Conservation (phyloP, 2,329 filamentous ascomycete genomes). For the Ophiostoma fasciatum region DNA sequence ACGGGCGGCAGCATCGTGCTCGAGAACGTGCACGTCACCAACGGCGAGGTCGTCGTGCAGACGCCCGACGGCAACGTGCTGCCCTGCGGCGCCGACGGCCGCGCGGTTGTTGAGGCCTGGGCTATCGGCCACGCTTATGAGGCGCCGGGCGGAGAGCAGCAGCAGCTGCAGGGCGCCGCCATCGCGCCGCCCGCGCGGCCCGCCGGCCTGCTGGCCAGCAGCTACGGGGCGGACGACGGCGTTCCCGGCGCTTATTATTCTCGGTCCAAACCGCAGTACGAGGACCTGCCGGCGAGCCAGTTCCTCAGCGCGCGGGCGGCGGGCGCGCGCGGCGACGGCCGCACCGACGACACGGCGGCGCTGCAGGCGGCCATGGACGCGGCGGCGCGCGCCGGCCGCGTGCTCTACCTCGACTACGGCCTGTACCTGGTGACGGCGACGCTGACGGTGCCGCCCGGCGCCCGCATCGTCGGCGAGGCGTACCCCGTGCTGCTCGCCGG, state of each 20-base stretch:
- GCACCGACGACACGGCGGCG: constrained; percentile 43
- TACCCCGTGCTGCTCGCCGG: constrained; percentile 12
- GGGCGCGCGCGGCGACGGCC: constrained; percentile 32
- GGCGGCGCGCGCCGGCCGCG: constrained; percentile 30
- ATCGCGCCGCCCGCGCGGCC: constrained; percentile 33
- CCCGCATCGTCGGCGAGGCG: constrained; percentile 43
- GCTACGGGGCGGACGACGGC: not conserved
- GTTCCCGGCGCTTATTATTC: constrained; percentile 35
- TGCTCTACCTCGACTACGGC: constrained; percentile 43
- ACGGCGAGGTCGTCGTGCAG: constrained; percentile 25
- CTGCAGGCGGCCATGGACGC: constrained; percentile 40
- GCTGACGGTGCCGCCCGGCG: constrained; percentile 28
- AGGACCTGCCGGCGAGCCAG: constrained; percentile 34
- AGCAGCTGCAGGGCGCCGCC: constrained; percentile 30
- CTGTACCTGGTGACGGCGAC: constrained; percentile 36
- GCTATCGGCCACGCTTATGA: constrained; percentile 53
- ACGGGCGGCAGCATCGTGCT: constrained; percentile 46
- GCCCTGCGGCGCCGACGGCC: constrained; percentile 24
- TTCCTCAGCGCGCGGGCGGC: constrained; percentile 35
- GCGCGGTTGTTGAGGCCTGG: constrained; percentile 43
- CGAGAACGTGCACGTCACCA: constrained; percentile 26
- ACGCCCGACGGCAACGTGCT: constrained; percentile 32
- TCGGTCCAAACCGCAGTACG: constrained; percentile 61
- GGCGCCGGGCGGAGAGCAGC: constrained; percentile 17
- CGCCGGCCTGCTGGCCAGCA: constrained; percentile 29